Evolutionary conservation across 1,284 basidiomycete species (phyloP), one percentile per base, ranked within the genome.

Genomic region (Irpex sp.): DNA sequence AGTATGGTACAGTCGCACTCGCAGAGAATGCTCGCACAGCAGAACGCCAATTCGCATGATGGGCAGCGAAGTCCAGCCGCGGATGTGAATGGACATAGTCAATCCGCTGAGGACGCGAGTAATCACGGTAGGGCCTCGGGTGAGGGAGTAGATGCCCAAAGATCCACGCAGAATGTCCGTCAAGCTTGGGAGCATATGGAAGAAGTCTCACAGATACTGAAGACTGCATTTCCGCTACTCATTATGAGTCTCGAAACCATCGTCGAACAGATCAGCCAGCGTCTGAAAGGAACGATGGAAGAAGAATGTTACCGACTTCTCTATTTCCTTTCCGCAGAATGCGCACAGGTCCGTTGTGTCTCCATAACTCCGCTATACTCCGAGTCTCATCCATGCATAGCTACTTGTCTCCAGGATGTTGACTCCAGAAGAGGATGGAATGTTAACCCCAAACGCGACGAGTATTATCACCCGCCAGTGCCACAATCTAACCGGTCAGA

Each of bases 191-290:
- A 98, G 64, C 86, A 93, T 71, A 89, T 98, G 13, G 97, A 99
- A 57, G 98, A 99, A 72, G 89, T 99, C 66, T 87, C 96, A 57
- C 92, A 96, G 72, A 91, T 96, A 62, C 83, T 99, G 71, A 99
- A 99, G 81, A 98, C 97, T 0, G 92, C 94, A 1, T 98, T 97
- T 81, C 97, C 97, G 0, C 84, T 99, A 15, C 84, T 99, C 21
- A 94, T 97, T 31, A 81, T 98, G 37, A 97, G 94, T 61, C 86
- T 99, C 83, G 97, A 99, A 78, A 97, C 96, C 57, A 93, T 99
- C 83, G 93, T 97, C 19, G 97, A 99, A 71, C 97, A 99, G 77
- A 92, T 99, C 68, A 85, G 89, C 51, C 86, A 90, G 66, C 88
- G 96, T 55, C 98, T 98, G 81, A 98, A 98, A 77, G 87, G 93